Base-by-base conservation (phyloP, 352 stramenopile genomes). In the Pythium periplocum region DNA sequence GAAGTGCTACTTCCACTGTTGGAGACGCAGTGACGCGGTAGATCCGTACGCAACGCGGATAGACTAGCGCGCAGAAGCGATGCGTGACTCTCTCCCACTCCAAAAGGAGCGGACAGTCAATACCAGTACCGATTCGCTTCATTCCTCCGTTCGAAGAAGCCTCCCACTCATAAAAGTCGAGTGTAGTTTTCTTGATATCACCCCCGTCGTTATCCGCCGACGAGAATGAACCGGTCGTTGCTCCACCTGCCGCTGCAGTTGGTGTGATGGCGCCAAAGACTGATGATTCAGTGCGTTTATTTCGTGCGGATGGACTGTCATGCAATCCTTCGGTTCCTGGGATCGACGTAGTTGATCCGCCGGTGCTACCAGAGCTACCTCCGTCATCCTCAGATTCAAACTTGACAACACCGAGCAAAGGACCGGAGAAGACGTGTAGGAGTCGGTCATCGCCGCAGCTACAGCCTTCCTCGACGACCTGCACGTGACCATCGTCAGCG, bases 91-190 rank as follows among this genome's bases (percentile, higher is more conserved):
- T 57, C 42, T 92, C 78, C 81, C 81, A 92, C 58, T 81, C 77
- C 6, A 92, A 49, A 5, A 64, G 45, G 9, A 90, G 57, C 9
- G 81, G 81, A 36, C 77, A 84, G n/a, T 81, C 69, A 6, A 90
- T 61, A 5, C 43, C 42, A 3, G 54, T 35, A 31, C 67, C 64
- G 30, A 80, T 52, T 47, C 64, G 63, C 36, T 57, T 56, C 10
- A 78, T 50, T 11, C 45, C 48, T 37, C 54, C 61, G 11, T 39
- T 44, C 1, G 47, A 55, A 12, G 26, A 52, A 9, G 9, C 32
- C 2, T 65, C 66, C 81, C 81, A 92, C 12, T 86, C 73, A 44
- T 88, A 92, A 37, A 92, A 92, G 38, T 92, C 81, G 30, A 92
- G 53, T 31, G 66, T 80, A 0, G 75, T 78, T 39, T 72, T 83